Percentiles rank a stretch among this genome's conserved stretches.
phyloP scores from a whole-genome alignment of 2,329 filamentous ascomycete genomes.

The Penicillium rolfsii region DNA sequence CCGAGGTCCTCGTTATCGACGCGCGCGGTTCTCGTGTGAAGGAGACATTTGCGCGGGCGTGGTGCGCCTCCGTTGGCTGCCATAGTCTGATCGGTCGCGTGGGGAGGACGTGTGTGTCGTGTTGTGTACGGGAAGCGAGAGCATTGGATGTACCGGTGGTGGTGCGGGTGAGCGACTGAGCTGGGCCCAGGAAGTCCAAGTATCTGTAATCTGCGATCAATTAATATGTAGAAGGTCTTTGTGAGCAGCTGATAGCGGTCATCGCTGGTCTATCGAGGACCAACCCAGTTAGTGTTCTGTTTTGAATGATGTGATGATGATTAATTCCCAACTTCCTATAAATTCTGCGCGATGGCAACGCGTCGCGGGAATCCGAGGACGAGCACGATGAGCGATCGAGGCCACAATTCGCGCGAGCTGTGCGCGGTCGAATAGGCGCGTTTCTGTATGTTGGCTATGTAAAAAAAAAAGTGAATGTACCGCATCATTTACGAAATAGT shows the following conservation, averaged over 20 bases:
- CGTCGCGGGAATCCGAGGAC: not conserved
- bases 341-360: not conserved
- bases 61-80: constrained; percentile 49
- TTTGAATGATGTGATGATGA: not conserved
- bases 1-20: constrained; percentile 40
- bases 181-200: constrained; percentile 5
- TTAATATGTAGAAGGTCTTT: not conserved
- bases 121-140: constrained; percentile 49
- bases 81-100: constrained; percentile 47
- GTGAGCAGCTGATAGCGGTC: not conserved
- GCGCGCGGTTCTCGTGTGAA: constrained; percentile 40
- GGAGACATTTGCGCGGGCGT: constrained; percentile 49
- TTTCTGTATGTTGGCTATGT: not conserved
- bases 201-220: not conserved
- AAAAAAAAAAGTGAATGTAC: not conserved
- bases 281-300: not conserved
- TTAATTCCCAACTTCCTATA: not conserved
- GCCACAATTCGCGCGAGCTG: not conserved
- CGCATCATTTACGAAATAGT: not conserved
- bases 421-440: not conserved
- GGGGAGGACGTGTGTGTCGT: constrained; percentile 45
- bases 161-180: constrained; percentile 40
- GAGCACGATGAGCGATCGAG: not conserved
- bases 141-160: constrained; percentile 45
- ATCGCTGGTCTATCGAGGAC: not conserved